Conservation (phyloP, 176 grass and related monocot species). For the Coix lacrymajobi region DNA sequence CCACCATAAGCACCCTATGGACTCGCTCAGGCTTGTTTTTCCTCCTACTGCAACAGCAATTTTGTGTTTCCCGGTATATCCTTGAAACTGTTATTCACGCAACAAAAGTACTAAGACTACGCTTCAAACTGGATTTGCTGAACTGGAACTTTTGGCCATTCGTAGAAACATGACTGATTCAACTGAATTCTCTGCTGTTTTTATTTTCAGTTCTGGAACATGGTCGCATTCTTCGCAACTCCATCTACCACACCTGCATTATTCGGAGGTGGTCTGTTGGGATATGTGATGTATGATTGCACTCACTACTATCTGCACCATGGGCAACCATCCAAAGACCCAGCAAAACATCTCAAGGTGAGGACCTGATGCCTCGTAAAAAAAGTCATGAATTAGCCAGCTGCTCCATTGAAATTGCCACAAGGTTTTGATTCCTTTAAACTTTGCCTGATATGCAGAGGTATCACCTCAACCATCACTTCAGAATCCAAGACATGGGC, state of each 20-base stretch:
- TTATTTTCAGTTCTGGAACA: slow-evolving; percentile 75
- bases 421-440: background rate
- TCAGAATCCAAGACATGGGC: slow-evolving; percentile 77
- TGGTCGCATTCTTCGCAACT: slow-evolving; percentile 49
- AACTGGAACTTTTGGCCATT: background rate
- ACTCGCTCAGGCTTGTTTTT: slow-evolving; percentile 85
- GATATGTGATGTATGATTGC: slow-evolving; percentile 95
- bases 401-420: background rate
- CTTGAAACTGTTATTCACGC: background rate
- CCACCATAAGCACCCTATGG: slow-evolving; percentile 97
- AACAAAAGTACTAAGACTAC: background rate
- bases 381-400: background rate
- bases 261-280: slow-evolving; percentile 79
- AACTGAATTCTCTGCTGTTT: background rate
- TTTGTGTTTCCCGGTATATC: slow-evolving; percentile 65
- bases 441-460: slow-evolving; percentile 35
- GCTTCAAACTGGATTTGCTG: background rate
- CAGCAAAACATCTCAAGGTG: slow-evolving; percentile 81
- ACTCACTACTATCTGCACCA: slow-evolving; percentile 94
- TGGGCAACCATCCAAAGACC: slow-evolving; percentile 71
- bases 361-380: slow-evolving; percentile 4
- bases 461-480: slow-evolving; percentile 95
- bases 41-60: slow-evolving; percentile 79
- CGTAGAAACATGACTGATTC: background rate
- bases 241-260: slow-evolving; percentile 68